Conservation (phyloP, 352 stramenopile genomes). For the Phytophthora sp. region DNA sequence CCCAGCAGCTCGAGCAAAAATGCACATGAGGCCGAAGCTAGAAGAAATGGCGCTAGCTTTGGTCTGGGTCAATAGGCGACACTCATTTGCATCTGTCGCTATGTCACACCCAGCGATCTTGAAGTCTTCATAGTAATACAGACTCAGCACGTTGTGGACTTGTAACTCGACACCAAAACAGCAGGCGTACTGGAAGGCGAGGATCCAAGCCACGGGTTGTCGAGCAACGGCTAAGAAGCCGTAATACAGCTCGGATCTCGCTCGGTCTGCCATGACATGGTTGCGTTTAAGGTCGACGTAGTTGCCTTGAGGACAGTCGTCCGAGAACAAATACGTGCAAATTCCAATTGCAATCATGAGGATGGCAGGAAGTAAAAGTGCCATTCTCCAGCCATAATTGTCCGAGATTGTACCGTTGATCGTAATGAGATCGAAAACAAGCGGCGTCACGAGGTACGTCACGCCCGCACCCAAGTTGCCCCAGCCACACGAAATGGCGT, state of each 20-base stretch:
- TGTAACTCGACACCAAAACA: slow-evolving; percentile 95
- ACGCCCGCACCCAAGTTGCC: slow-evolving; percentile 92
- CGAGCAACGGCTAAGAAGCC: slow-evolving; percentile 45
- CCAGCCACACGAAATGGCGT: slow-evolving; percentile 85
- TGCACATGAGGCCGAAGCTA: slow-evolving; percentile 94
- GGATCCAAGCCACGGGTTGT: slow-evolving; percentile 82
- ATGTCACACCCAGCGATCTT: slow-evolving; percentile 48
- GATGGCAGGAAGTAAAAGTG: slow-evolving; percentile 85
- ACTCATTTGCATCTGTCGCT: slow-evolving; percentile 26
- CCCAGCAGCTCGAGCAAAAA: slow-evolving; percentile 89
- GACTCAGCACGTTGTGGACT: slow-evolving; percentile 92
- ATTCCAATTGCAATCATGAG: slow-evolving; percentile 79
- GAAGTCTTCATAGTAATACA: slow-evolving; percentile 92
- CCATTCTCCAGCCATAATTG: slow-evolving; percentile 41
- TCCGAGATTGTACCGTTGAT: slow-evolving; percentile 40
- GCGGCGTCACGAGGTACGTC: slow-evolving; percentile 83
- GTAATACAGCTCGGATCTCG: slow-evolving; percentile 28
- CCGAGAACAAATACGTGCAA: slow-evolving; percentile 36
- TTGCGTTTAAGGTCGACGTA: slow-evolving; percentile 62
- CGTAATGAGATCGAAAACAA: slow-evolving; percentile 89
- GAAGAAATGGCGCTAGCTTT: slow-evolving; percentile 83
- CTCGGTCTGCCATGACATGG: slow-evolving; percentile 46
- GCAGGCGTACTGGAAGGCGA: slow-evolving; percentile 92
- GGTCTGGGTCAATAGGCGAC: slow-evolving; percentile 29
- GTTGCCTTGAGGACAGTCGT: slow-evolving; percentile 37